These are phyloP conservation scores for Daedalea quercina DNA, from an alignment of 768 basidiomycete genomes.

Conservation along the genomic window DNA sequence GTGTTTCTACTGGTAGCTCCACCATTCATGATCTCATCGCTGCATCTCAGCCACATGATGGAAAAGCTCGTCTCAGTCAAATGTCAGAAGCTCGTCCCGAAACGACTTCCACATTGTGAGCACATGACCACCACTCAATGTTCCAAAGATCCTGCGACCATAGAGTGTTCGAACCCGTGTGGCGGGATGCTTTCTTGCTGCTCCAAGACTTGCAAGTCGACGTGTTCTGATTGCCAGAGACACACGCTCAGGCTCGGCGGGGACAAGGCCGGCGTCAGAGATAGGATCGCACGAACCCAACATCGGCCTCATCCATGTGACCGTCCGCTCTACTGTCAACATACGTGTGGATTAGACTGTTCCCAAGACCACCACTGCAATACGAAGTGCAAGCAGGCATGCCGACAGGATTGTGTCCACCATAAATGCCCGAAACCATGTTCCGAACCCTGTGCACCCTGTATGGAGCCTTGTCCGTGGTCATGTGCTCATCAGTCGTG, in stretches of 20 bases:
- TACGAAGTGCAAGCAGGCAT: conserved; percentile 17
- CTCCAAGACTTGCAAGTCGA: conserved; percentile 21
- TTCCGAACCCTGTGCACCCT: conserved; percentile 26
- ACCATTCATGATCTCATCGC: background rate
- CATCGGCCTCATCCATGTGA: conserved; percentile 27
- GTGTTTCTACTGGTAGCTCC: conserved; percentile 1
- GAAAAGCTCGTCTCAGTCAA: conserved; percentile 16
- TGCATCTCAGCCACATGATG: conserved; percentile 16
- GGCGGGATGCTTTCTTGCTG: conserved; percentile 21
- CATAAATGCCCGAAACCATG: conserved; percentile 23
- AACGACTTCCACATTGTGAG: conserved; percentile 25
- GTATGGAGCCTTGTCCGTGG: conserved; percentile 30
- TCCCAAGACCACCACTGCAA: conserved; percentile 23
- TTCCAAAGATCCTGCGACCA: conserved; percentile 19
- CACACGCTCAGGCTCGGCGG: background rate
- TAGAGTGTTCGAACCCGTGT: conserved; percentile 21
- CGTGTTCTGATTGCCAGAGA: conserved; percentile 25
- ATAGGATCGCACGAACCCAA: conserved; percentile 6
- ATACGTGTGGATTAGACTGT: conserved; percentile 25
- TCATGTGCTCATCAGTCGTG: conserved; percentile 27
- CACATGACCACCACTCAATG: conserved; percentile 19
- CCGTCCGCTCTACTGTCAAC: conserved; percentile 25
- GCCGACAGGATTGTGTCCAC: conserved; percentile 25
- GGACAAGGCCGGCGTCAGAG: no score
- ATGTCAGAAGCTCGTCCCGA: conserved; percentile 19